phyloP scores from a whole-genome alignment of 2,329 filamentous ascomycete species.

The Penicillium nordicum region DNA sequence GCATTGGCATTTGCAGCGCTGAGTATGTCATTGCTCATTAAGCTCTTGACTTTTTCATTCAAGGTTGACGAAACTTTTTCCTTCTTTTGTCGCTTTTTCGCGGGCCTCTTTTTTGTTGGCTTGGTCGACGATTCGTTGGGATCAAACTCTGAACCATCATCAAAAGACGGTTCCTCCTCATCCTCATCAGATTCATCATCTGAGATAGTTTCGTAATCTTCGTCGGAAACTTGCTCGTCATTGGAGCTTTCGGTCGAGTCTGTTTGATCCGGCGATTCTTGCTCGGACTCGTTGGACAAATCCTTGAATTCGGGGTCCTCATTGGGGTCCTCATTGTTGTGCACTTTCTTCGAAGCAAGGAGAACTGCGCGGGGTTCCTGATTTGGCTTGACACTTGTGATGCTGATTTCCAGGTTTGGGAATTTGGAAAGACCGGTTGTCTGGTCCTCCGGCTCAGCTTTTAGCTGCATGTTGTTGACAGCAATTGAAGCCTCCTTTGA shows the following conservation, averaged over 20 bases:
- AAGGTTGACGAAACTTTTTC: not conserved
- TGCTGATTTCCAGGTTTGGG: not conserved
- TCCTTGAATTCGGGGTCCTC: no score
- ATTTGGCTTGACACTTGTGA: not conserved
- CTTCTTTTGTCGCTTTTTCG: no score
- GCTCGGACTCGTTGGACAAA: not conserved
- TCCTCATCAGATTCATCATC: not conserved
- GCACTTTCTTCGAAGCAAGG: not conserved
- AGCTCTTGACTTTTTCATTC: not conserved
- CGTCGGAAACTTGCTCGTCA: not conserved
- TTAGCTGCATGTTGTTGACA: not conserved
- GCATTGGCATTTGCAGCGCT: constrained; percentile 27
- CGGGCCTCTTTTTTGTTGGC: not conserved
- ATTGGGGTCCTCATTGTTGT: not conserved
- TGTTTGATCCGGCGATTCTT: not conserved
- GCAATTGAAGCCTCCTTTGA: no score
- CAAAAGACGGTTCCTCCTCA: not conserved
- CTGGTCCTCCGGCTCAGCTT: not conserved
- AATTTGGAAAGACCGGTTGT: not conserved
- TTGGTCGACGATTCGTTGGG: not conserved
- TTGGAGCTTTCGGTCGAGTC: no score
- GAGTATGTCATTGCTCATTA: not conserved
- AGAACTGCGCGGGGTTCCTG: no score
- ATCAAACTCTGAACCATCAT: not conserved
- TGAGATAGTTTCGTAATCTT: not conserved